Percentiles rank a stretch among this genome's conserved stretches.
phyloP scores from a whole-genome alignment of 306 rosid species.

The Castanospermum australe region DNA sequence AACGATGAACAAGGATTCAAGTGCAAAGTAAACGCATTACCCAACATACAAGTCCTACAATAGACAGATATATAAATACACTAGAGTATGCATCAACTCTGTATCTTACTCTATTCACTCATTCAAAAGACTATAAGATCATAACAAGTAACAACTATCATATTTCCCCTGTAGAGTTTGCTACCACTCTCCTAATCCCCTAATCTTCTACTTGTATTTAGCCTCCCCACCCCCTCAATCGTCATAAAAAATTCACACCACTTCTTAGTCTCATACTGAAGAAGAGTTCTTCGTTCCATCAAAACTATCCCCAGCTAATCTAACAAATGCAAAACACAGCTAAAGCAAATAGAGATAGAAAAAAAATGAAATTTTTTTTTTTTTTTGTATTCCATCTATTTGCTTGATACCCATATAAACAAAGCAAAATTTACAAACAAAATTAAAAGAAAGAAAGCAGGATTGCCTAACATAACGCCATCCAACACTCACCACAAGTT shows the following conservation, averaged over 20 bases:
- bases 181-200: not conserved
- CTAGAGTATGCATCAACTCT: not conserved
- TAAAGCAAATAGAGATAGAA: not conserved
- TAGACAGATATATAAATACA: not conserved
- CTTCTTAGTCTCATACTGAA: not conserved
- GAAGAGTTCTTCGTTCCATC: not conserved
- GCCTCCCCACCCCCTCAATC: not conserved
- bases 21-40: not conserved
- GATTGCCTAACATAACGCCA: not conserved
- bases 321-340: conserved; percentile 18
- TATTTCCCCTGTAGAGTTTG: not conserved
- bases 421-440: not conserved
- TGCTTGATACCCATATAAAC: not conserved
- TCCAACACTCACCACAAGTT: not conserved
- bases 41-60: not conserved
- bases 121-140: not conserved
- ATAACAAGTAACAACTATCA: not conserved
- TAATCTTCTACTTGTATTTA: not conserved
- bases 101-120: not conserved
- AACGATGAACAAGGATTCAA: conserved; percentile 7
- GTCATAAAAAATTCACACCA: not conserved
- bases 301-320: not conserved
- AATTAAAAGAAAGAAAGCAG: not conserved
- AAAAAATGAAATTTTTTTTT: not conserved
- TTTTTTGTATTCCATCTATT: not conserved